A percentile compares a stretch with the other conserved stretches of the same genome.
phyloP scores from a whole-genome alignment of 2,329 filamentous ascomycete genomes.

The Pseudogymnoascus sp. region DNA sequence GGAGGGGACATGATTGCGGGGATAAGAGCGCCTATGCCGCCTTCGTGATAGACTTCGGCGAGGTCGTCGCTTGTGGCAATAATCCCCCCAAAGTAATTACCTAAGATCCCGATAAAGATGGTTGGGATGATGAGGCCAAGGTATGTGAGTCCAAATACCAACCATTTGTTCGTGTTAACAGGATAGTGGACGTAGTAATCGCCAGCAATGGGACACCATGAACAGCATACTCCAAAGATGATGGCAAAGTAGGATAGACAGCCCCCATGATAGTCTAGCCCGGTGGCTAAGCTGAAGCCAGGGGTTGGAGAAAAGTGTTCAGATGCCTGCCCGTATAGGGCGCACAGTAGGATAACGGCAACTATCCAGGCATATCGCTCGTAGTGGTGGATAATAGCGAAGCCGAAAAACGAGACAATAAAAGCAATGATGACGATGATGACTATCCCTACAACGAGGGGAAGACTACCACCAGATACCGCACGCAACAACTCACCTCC shows the following conservation, averaged over 20 bases:
- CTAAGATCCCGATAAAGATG: constrained; percentile 1
- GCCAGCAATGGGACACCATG: constrained; percentile 38
- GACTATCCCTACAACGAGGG: constrained; percentile 51
- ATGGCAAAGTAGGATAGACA: constrained; percentile 14
- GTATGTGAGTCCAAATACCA: constrained; percentile 42
- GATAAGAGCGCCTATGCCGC: constrained; percentile 4
- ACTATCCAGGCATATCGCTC: constrained; percentile 51
- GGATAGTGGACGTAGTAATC: constrained; percentile 43
- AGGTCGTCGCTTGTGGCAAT: neutral
- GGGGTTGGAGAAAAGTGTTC: constrained; percentile 17
- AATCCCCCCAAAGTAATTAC: constrained; percentile 8
- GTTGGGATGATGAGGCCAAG: constrained; percentile 42
- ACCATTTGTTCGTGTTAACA: constrained; percentile 36
- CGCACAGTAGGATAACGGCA: constrained; percentile 37
- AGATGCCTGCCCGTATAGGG: constrained; percentile 16
- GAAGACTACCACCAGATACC: constrained; percentile 42
- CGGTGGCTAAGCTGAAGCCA: neutral
- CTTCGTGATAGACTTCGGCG: constrained; percentile 1
- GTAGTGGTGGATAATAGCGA: constrained; percentile 47
- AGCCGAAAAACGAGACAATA: constrained; percentile 54
- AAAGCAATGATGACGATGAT: constrained; percentile 50
- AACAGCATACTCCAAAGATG: constrained; percentile 16
- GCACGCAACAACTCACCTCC: constrained; percentile 52
- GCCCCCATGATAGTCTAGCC: constrained; percentile 13
- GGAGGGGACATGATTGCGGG: neutral